phyloP scores from a whole-genome alignment of 1,139 yeast genomes.

The Yamadazyma pseudoaaseri region DNA sequence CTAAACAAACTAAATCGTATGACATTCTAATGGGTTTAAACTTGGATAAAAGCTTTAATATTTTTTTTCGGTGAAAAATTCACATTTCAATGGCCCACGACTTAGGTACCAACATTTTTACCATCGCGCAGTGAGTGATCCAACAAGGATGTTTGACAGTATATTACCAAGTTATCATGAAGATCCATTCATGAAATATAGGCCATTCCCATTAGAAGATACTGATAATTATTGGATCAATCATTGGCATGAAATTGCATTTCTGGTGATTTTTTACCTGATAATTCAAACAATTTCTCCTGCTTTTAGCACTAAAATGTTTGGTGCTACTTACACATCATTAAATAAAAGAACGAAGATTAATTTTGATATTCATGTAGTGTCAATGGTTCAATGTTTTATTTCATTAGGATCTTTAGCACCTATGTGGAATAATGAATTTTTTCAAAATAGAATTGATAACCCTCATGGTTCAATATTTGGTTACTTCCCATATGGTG shows the following conservation, averaged over 20 bases:
- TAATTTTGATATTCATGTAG: conserved; percentile 87
- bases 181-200: conserved; percentile 44
- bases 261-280: conserved; percentile 39
- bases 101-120: background rate
- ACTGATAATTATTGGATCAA: conserved; percentile 24
- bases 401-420: conserved; percentile 52
- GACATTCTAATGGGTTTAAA: conserved; percentile 31
- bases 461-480: conserved; percentile 51
- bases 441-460: conserved; percentile 36
- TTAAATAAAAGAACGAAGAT: conserved; percentile 48
- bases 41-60: background rate
- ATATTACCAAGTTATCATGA: conserved; percentile 26
- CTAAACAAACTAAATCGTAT: conserved; percentile 47
- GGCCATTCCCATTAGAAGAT: conserved; percentile 48
- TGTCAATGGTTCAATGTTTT: conserved; percentile 79
- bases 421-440: conserved; percentile 59
- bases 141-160: background rate
- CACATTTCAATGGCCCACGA: too few relatives aligned
- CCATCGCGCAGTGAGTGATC: too few relatives aligned
- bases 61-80: background rate
- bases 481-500: conserved; percentile 72
- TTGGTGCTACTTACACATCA: conserved; percentile 49
- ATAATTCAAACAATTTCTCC: conserved; percentile 44
- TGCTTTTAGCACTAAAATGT: conserved; percentile 22
- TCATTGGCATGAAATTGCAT: conserved; percentile 58